Conservation (phyloP, 352 stramenopile genomes). For the Globisporangium paroecandrum region DNA sequence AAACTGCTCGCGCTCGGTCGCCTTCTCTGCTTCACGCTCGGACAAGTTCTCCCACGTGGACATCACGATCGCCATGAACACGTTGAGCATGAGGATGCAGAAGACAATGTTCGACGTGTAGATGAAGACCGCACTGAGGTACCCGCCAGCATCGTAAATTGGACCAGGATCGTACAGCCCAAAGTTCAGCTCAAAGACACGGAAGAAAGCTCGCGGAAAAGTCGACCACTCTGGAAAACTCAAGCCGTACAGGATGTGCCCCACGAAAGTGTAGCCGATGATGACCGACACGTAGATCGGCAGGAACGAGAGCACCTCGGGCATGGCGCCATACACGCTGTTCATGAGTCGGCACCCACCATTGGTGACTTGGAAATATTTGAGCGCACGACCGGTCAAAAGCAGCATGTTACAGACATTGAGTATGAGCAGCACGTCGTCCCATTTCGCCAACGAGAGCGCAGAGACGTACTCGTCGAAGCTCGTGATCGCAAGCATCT, state of each 20-base stretch:
- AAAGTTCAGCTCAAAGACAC: conserved; percentile 75
- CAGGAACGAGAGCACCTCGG: conserved; percentile 63
- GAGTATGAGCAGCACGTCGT: conserved; percentile 56
- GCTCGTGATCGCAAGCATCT: conserved; percentile 41
- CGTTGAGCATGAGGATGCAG: conserved; percentile 75
- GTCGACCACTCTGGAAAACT: conserved; percentile 62
- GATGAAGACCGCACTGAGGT: conserved; percentile 67
- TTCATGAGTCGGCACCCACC: conserved; percentile 56
- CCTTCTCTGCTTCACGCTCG: conserved; percentile 49
- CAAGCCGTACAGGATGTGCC: conserved; percentile 68
- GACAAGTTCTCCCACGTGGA: conserved; percentile 60
- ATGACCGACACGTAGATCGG: conserved; percentile 64
- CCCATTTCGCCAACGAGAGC: conserved; percentile 44
- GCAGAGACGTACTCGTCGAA: conserved; percentile 61
- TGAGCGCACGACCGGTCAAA: conserved; percentile 56
- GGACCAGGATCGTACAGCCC: conserved; percentile 61
- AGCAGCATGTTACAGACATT: conserved; percentile 70
- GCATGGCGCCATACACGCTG: conserved; percentile 73
- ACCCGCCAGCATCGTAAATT: conserved; percentile 61
- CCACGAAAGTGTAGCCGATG: conserved; percentile 66
- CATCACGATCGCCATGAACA: conserved; percentile 81
- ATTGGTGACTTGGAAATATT: conserved; percentile 73
- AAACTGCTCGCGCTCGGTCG: conserved; percentile 41
- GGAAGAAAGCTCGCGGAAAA: conserved; percentile 54
- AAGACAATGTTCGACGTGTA: conserved; percentile 68